These are phyloP conservation scores for Crithidia bombi DNA, from an alignment of 208 protist genomes.

Conservation along the genomic window DNA sequence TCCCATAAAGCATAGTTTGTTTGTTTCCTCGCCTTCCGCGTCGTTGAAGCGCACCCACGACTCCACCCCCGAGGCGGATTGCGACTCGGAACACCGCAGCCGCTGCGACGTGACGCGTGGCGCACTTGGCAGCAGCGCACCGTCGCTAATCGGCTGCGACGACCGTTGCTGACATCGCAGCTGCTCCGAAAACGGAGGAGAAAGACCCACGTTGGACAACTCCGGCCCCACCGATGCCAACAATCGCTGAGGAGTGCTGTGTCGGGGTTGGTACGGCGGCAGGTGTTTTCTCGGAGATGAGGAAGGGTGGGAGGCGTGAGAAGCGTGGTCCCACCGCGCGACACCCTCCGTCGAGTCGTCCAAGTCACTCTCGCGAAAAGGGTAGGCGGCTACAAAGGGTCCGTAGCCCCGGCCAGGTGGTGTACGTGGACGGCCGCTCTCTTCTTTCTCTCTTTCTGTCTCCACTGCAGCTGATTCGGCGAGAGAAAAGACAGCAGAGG, in stretches of 20 bases:
- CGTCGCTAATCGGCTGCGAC: neutral
- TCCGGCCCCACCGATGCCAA: neutral
- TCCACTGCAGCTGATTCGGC: neutral
- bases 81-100: constrained; percentile 20
- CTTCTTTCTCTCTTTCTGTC: neutral
- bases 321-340: neutral
- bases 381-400: constrained; percentile 19
- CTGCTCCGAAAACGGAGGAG: neutral
- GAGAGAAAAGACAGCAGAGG: neutral
- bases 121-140: neutral
- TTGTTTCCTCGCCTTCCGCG: constrained; percentile 10
- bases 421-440: neutral
- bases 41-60: constrained; percentile 28
- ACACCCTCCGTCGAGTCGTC: neutral
- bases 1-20: neutral
- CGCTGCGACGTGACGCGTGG: constrained; percentile 18
- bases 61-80: constrained; percentile 19
- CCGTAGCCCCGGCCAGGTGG: neutral
- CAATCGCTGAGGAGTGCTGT: neutral
- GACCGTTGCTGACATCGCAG: neutral
- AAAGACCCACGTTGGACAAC: neutral
- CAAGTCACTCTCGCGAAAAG: neutral
- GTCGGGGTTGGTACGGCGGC: neutral
- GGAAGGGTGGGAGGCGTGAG: neutral
- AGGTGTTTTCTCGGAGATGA: neutral